Percentiles rank a stretch among this genome's conserved stretches.
phyloP scores from a whole-genome alignment of 345 rosid genomes.

The Cardamine resedifolia region DNA sequence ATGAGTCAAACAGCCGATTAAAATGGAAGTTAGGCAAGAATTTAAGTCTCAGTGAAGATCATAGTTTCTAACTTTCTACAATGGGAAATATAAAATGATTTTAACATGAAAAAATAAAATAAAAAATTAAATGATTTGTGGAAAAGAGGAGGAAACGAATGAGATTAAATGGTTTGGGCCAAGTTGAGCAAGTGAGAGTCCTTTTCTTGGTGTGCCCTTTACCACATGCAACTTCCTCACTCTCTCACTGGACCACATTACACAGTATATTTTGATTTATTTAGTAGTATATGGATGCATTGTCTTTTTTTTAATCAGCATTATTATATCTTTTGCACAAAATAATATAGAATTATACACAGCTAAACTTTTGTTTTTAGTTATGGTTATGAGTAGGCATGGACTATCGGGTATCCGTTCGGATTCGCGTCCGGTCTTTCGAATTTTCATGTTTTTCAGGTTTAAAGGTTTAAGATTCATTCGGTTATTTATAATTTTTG shows the following conservation, averaged over 20 bases:
- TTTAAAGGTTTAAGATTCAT: too few species aligned
- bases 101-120: too few species aligned
- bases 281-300: not conserved
- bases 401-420: too few species aligned
- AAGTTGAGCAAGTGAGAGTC: conserved; percentile 22
- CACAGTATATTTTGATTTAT: too few species aligned
- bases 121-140: not conserved
- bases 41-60: not conserved
- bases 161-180: conserved; percentile 15
- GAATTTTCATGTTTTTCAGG: too few species aligned
- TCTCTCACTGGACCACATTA: conserved; percentile 25
- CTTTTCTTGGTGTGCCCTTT: conserved; percentile 8
- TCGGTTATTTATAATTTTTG: too few species aligned
- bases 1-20: not conserved
- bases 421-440: too few species aligned
- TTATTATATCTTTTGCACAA: not conserved
- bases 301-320: not conserved
- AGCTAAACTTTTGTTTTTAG: not conserved
- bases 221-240: conserved; percentile 35
- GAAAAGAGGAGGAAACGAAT: not conserved
- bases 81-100: not conserved
- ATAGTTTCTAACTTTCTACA: not conserved
- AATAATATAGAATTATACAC: not conserved
- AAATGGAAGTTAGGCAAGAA: not conserved
- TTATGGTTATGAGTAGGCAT: too few species aligned